These are phyloP conservation scores for Sutorius eximius DNA, from an alignment of 1,284 basidiomycete species.

Conservation along the genomic window DNA sequence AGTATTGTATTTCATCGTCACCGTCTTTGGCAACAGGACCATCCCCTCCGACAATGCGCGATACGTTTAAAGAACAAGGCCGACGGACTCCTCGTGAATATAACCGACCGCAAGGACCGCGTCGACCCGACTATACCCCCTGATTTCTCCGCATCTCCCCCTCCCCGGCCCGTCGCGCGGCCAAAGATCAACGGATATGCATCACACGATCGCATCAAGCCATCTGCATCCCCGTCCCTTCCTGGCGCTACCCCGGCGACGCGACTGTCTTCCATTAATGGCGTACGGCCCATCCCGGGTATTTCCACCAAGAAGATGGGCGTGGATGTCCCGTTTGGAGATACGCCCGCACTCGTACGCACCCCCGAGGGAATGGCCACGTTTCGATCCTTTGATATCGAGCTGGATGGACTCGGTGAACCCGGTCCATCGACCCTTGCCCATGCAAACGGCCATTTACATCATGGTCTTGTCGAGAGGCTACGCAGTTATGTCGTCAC, in stretches of 20 bases:
- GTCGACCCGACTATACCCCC: constrained; percentile 53
- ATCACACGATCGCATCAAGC: constrained; percentile 23
- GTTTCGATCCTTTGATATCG: constrained; percentile 58
- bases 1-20: neutral
- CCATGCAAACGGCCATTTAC: constrained; percentile 28
- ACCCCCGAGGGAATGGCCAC: constrained; percentile 72
- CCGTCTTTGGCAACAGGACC: constrained; percentile 40
- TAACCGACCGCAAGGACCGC: constrained; percentile 86
- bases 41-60: constrained; percentile 81
- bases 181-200: constrained; percentile 32
- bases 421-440: constrained; percentile 35
- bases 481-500: constrained; percentile 36
- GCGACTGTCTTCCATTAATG: constrained; percentile 18
- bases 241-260: constrained; percentile 1
- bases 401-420: constrained; percentile 37
- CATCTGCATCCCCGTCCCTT: constrained; percentile 9
- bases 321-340: constrained; percentile 53
- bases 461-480: constrained; percentile 19
- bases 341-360: constrained; percentile 74
- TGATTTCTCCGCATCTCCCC: constrained; percentile 24
- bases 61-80: constrained; percentile 77
- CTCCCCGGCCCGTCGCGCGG: constrained; percentile 27
- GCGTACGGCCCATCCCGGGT: constrained; percentile 14
- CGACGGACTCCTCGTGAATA: constrained; percentile 80
- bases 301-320: constrained; percentile 13